Base-by-base conservation (phyloP, 2,329 filamentous ascomycete species). In the Phoma sp. region DNA sequence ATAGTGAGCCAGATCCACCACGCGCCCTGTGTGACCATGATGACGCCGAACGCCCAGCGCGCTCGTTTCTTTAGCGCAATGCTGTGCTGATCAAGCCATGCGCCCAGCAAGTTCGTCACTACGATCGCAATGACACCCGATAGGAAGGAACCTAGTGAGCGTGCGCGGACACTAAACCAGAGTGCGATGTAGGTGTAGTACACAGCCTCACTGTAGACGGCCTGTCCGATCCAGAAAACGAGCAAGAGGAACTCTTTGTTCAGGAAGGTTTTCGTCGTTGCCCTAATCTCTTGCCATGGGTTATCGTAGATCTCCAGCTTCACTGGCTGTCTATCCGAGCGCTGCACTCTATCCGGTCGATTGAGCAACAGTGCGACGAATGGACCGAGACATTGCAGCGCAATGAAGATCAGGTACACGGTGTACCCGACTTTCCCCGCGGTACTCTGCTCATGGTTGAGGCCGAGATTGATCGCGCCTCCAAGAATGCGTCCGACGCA, bases 1-100 rank as follows among this genome's bases (percentile, higher is more conserved):
- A 90, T 74, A 0, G 86, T 88, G 0, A 82, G 84, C 88, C 88
- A 91, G 6, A 85, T 78, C 88, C 88, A 91, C 82, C 86, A 89
- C 0, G 77, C 85, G 0, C 87, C 87, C 62, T 89, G 86, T 0
- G 87, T 65, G 0, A 79, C 75, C 22, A 83, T 75, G 43, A 86
- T 79, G 6, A 76, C 59, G 50, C 74, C 76, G 58, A 88, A 89
- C 0, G 83, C 77, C 3, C 71, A 76, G 4, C 87, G 76, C 1
- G 82, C 78, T 13, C 86, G 78, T 0, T 74, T 67, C 62, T 81
- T 84, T 15, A 88, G 73, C 0, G 83, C 74, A 9, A 87, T 67
- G 0, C 76, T 74, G 2, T 78, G 81, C n/a, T 77, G 80, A 58
- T 90, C 87, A 6, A 90, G 78, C 73, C 82, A 89, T 12, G 83